phyloP scores from a whole-genome alignment of 345 rosid species.

The Moricandia moricandioides region DNA sequence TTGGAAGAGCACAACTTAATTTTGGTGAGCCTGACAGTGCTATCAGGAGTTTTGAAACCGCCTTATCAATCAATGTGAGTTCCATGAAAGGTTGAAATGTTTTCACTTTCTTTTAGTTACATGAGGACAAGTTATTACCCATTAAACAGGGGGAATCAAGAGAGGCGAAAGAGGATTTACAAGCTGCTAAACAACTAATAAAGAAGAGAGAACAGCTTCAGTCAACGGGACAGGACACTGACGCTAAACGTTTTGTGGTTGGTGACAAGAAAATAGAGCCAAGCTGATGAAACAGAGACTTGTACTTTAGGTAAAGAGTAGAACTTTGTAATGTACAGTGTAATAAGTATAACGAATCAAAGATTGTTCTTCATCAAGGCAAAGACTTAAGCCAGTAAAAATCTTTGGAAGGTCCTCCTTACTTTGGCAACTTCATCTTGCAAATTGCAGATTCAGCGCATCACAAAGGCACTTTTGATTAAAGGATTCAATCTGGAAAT shows the following conservation, averaged over 20 bases:
- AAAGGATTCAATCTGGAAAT: background rate
- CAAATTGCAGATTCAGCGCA: conserved; percentile 14
- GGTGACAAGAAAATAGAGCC: conserved; percentile 16
- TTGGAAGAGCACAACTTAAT: conserved; percentile 91
- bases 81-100: background rate
- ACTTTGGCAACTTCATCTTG: conserved; percentile 48
- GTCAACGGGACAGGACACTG: conserved; percentile 46
- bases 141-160: conserved; percentile 49
- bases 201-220: conserved; percentile 77
- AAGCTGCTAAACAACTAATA: background rate
- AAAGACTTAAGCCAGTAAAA: conserved; percentile 45
- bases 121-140: background rate
- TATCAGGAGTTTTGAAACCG: conserved; percentile 65
- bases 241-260: conserved; percentile 49
- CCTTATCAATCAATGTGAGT: conserved; percentile 63
- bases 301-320: conserved; percentile 7
- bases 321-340: background rate
- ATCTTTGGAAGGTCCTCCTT: background rate
- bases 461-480: background rate
- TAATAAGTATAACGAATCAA: background rate
- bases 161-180: conserved; percentile 36
- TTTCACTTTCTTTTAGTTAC: background rate
- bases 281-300: conserved; percentile 12
- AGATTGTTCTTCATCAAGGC: background rate
- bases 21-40: conserved; percentile 91